Evolutionary conservation across 768 basidiomycete species (phyloP), one percentile per base, ranked within the genome.

Genomic region (Hemileccinum rubropunctum): DNA sequence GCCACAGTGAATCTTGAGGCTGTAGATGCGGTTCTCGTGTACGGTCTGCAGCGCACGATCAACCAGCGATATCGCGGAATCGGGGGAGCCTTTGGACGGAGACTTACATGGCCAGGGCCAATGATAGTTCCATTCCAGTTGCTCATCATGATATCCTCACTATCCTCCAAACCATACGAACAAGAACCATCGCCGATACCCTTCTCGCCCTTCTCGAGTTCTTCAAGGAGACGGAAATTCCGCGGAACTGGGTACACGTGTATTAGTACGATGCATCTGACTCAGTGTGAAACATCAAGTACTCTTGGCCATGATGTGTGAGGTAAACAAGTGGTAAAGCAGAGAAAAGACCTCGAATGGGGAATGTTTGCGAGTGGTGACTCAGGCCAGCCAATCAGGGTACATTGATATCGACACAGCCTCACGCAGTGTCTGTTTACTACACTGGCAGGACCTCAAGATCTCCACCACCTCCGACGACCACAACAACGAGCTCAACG

Each of bases 91-190:
- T 9, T 40, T 32, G 18, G 26, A 26, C 8, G 32, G n/a, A 18
- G 17, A 76, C 90, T 53, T 69, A 95, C 93, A 71, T 99, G 95
- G 45, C 95, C 95, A 28, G 97, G 97, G 9, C 97, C 97, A 54
- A 99, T 92, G 75, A 99, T 95, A 18, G 97, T 99, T 44, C 97
- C 95, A 64, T 97, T 98, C 97, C 97, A 99, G 69, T 91, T 79
- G 73, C 82, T 88, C 95, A 99, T 98, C 76, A 91, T 76, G 75
- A 95, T 88, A 79, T 98, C 97, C 66, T 98, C 95, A 59, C 85
- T 72, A 70, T 98, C 92, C 73, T 92, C 91, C 52, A 99, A 76
- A 35, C 97, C 97, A 62, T 98, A 99, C 17, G 93, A 95, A 75
- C 93, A 97, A 15, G 90, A 92, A 48, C 95, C 95, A 73, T 98